phyloP scores from a whole-genome alignment of 106 monocot species.

The Posidonia australis region DNA sequence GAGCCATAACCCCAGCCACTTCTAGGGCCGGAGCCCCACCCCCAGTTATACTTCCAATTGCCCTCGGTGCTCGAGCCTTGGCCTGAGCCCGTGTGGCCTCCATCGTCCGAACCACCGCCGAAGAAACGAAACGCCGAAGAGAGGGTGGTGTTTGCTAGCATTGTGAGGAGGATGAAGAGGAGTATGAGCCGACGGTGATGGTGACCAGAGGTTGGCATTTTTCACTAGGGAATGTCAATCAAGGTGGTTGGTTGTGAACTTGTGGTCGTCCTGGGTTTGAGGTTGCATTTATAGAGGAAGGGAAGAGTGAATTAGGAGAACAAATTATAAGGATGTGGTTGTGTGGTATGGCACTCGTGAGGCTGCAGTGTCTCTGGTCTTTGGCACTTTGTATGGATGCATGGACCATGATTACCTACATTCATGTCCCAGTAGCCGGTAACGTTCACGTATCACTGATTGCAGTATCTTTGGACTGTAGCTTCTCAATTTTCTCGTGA shows the following conservation, averaged over 20 bases:
- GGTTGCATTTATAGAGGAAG: not conserved
- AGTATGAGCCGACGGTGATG: not conserved
- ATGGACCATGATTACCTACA: not conserved
- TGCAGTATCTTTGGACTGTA: too few species aligned
- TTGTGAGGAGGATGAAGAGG: constrained; percentile 1
- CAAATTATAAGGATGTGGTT: not conserved
- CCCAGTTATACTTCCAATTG: constrained; percentile 52
- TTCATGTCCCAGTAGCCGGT: not conserved
- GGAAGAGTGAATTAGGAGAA: too few species aligned
- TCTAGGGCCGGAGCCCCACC: constrained; percentile 47
- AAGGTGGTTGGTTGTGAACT: not conserved
- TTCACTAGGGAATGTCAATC: not conserved
- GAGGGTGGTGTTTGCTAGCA: not conserved
- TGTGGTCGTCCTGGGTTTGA: not conserved
- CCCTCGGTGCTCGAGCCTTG: constrained; percentile 41
- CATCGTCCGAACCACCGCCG: constrained; percentile 8
- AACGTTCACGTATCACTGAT: too few species aligned
- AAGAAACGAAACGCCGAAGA: not conserved
- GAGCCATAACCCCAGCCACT: constrained; percentile 56
- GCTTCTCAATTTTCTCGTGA: too few species aligned
- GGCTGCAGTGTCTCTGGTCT: not conserved
- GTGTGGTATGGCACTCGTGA: not conserved
- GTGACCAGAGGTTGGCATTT: not conserved
- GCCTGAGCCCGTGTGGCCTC: constrained; percentile 25
- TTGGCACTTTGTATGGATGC: not conserved